These are phyloP conservation scores for Wickerhamomyces ciferrii DNA, from an alignment of 805 yeast species.

Conservation along the genomic window DNA sequence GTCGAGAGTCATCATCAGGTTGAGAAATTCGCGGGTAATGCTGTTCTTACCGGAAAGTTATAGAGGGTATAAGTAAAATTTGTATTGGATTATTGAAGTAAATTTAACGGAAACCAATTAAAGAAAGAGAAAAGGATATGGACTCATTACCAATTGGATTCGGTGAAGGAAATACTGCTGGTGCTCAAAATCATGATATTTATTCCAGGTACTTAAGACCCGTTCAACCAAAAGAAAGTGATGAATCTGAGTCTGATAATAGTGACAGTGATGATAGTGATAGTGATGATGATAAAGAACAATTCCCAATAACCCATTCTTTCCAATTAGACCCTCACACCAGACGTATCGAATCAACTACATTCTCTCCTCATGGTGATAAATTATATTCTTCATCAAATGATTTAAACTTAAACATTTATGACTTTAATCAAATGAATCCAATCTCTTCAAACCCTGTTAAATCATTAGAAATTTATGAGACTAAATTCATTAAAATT, in stretches of 20 bases:
- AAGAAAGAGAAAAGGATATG: constrained; percentile 1
- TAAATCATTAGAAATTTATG: constrained; percentile 6
- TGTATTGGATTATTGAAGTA: no score
- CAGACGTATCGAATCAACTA: constrained; percentile 18
- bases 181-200: background rate
- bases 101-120: no score
- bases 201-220: constrained; percentile 1
- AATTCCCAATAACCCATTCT: constrained; percentile 31
- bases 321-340: constrained; percentile 15
- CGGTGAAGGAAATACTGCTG: constrained; percentile 6
- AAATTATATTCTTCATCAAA: constrained; percentile 22
- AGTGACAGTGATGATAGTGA: constrained; percentile 4
- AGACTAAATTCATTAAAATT: constrained; percentile 6
- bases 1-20: no score
- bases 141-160: constrained; percentile 11
- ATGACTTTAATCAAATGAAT: constrained; percentile 29
- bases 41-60: no score
- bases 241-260: constrained; percentile 1
- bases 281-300: constrained; percentile 23
- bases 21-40: no score
- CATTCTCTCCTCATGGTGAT: constrained; percentile 20
- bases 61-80: no score
- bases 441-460: constrained; percentile 12
- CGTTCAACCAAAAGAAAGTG: background rate
- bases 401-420: constrained; percentile 22